Evolutionary conservation across 352 stramenopile genomes (phyloP).

Genomic region (Phytopythium montanum): DNA sequence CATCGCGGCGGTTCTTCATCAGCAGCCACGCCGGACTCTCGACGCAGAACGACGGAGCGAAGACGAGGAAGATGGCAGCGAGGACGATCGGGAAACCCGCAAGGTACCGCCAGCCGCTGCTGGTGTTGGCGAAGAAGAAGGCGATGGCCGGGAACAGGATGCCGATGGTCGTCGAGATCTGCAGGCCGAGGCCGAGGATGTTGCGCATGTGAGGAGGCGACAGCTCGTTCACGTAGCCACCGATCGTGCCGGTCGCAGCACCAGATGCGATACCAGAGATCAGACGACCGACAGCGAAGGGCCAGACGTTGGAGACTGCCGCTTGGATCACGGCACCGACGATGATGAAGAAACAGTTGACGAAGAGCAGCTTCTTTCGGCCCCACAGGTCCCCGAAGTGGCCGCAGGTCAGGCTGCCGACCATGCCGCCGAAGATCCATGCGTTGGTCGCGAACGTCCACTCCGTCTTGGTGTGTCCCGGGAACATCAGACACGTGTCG

Average conservation of each 20-base stretch:
- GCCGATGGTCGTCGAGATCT: constrained; percentile 19
- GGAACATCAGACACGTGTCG: constrained; percentile 15
- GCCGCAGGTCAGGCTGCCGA: constrained; percentile 35
- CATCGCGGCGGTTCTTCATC: not conserved
- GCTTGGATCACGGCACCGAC: not conserved
- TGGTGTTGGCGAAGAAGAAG: constrained; percentile 57
- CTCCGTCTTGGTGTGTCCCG: constrained; percentile 5
- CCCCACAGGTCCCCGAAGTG: constrained; percentile 19
- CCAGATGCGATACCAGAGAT: constrained; percentile 29
- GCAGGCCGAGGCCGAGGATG: constrained; percentile 22
- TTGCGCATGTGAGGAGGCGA: constrained; percentile 1
- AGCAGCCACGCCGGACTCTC: constrained; percentile 21
- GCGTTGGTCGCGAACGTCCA: constrained; percentile 20
- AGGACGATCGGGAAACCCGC: constrained; percentile 45
- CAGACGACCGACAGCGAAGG: not conserved
- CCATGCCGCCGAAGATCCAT: constrained; percentile 50
- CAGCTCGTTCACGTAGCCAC: constrained; percentile 16
- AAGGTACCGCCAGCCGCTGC: constrained; percentile 32
- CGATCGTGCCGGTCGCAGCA: constrained; percentile 17
- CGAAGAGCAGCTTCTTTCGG: constrained; percentile 17
- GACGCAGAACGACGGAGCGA: constrained; percentile 36
- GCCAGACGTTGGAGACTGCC: not conserved
- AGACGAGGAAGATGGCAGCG: constrained; percentile 30
- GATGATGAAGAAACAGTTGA: constrained; percentile 4
- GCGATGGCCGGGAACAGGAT: constrained; percentile 27